Conservation (phyloP, 1,139 yeast genomes). For the Lodderomyces jiufengensis region DNA sequence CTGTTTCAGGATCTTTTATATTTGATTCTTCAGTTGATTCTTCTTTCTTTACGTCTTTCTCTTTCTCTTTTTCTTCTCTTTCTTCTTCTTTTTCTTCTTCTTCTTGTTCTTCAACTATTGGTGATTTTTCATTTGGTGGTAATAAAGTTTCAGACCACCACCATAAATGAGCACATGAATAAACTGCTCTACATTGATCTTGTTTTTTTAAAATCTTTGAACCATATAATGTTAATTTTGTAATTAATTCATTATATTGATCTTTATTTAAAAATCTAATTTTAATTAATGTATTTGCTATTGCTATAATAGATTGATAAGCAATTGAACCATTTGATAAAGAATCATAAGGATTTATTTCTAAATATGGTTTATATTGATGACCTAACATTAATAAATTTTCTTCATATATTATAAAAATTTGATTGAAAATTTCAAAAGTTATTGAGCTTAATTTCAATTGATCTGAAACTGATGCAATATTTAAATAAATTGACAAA, state of each 20-base stretch:
- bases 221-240: conserved; percentile 83
- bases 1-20: conserved; percentile 12
- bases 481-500: conserved; percentile 48
- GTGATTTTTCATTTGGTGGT: conserved; percentile 21
- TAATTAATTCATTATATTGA: conserved; percentile 75
- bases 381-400: conserved; percentile 32
- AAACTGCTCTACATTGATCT: conserved; percentile 91
- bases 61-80: conserved; percentile 25
- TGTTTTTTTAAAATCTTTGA: conserved; percentile 86
- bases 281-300: conserved; percentile 61
- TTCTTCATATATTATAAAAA: conserved; percentile 87
- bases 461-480: conserved; percentile 76
- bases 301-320: conserved; percentile 37
- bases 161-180: conserved; percentile 88
- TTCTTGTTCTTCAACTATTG: conserved; percentile 19
- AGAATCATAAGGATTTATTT: conserved; percentile 35
- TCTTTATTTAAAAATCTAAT: conserved; percentile 57
- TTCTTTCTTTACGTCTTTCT: conserved; percentile 3
- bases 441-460: conserved; percentile 51
- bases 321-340: conserved; percentile 32
- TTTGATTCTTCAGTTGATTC: conserved; percentile 8
- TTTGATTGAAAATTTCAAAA: conserved; percentile 88
- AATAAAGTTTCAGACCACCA: conserved; percentile 67
- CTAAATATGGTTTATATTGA: conserved; percentile 16
- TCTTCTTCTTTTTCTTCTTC: conserved; percentile 30